Evolutionary conservation across 805 yeast genomes (phyloP).

Genomic region (Candida tammaniensis): DNA sequence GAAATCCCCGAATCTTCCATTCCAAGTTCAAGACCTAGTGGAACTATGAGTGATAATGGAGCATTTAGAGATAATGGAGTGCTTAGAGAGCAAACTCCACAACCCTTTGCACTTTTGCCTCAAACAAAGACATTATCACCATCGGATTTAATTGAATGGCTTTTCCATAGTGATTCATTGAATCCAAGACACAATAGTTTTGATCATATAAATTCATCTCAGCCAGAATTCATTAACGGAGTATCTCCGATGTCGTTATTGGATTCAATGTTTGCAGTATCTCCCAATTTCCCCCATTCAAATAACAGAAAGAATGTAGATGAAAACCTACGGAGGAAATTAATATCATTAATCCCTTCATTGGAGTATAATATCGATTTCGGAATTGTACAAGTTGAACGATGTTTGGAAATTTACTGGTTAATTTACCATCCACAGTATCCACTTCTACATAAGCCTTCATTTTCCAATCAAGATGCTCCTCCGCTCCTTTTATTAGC

Average conservation of each 20-base stretch:
- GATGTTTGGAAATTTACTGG: slow-evolving; percentile 47
- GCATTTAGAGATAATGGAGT: too few species aligned
- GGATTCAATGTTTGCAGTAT: slow-evolving; percentile 17
- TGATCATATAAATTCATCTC: slow-evolving; percentile 4
- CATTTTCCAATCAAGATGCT: slow-evolving; percentile 46
- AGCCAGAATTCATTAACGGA: slow-evolving; percentile 11
- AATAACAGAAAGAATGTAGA: slow-evolving; percentile 15
- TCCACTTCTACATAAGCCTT: slow-evolving; percentile 57
- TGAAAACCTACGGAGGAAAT: slow-evolving; percentile 10
- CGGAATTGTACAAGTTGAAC: slow-evolving; percentile 15
- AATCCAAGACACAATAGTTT: slow-evolving; percentile 1
- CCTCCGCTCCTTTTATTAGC: slow-evolving; percentile 50
- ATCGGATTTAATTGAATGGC: slow-evolving; percentile 29
- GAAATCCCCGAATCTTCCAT: background rate
- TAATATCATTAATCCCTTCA: slow-evolving; percentile 16
- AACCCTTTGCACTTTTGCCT: background rate
- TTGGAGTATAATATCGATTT: slow-evolving; percentile 17
- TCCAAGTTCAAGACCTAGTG: too few species aligned
- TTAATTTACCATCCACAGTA: slow-evolving; percentile 53
- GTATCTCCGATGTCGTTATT: slow-evolving; percentile 18
- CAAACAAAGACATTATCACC: slow-evolving; percentile 19
- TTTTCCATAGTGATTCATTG: slow-evolving; percentile 21
- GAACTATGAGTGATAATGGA: too few species aligned
- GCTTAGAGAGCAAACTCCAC: too few species aligned
- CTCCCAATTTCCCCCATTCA: slow-evolving; percentile 20